Evolutionary conservation across 2,329 filamentous ascomycete genomes (phyloP), one percentile per base, ranked within the genome.

Genomic region (Cercospora zeina): DNA sequence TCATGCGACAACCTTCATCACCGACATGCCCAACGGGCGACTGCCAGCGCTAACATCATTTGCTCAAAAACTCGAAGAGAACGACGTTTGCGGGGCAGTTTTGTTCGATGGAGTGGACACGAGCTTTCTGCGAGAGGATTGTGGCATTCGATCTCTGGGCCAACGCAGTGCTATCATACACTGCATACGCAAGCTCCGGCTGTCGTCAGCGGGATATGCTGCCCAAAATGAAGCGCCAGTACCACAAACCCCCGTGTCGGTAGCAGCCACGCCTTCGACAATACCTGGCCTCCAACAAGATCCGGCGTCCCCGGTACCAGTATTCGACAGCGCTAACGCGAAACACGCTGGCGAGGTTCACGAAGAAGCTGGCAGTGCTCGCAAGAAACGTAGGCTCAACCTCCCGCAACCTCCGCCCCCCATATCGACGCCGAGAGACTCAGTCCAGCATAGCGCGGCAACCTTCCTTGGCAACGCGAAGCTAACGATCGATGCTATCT

Each of bases 21-120:
- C 24, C 30, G 64, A 69, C 45, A 58, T 75, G 76, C 53, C 75
- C 42, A 65, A 71, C 71, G 27, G 70, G 14, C 74, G 74, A 61
- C 76, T 86, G 7, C 85, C 86, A 4, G 79, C 89, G 55, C 76
- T 81, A 0, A 69, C 70, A 0, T 54, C 72, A 0, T 79, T 96
- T 2, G 83, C 86, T 61, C 71, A 72, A 19, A 77, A 77, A 4
- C 75, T 96, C 4, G 77, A 81, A 6, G 81, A 87, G 1, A 82
- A 90, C 59, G 81, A 87, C 7, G 79, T 93, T 4, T 85, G 87
- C 59, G 90, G 90, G 1, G 79, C 84, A 49, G 80, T 82, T 0
- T 79, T 93, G 0, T 77, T 93, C n/a, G 63, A 54, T 1, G 84
- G 82, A 24, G 78, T 82, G 34, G 75, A 83, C 21, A 77, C 78